Evolutionary conservation across 768 basidiomycete genomes (phyloP), one percentile per base, ranked within the genome.

Genomic region (Leucocoprinus sp.): DNA sequence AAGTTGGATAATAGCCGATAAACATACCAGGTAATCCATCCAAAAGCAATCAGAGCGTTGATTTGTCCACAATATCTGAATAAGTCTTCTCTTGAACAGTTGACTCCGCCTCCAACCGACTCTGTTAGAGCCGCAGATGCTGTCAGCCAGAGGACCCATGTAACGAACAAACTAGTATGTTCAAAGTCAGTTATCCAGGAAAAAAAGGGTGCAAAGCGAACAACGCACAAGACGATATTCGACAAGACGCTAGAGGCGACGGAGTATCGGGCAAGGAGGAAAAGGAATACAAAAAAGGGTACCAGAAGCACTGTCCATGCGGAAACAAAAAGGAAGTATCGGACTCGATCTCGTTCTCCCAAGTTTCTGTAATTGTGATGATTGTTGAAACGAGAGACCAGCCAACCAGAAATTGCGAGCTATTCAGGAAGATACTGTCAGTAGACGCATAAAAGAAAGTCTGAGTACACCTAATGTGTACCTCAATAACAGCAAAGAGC

Each of bases 71-170:
- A 91, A 50, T 88, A 87, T 9, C 68, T 63, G 50, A 77, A 75
- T 9, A 58, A 52, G 11, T 59, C 60, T 52, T 76, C 64, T 12
- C 65, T 72, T 14, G 49, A 56, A 78, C 86, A 90, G 56, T 85
- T 78, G 46, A 84, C 58, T 8, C 80, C 76, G 11, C 87, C 87
- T 9, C 80, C 79, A 24, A 87, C 66, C 18, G 72, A 61, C 15
- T 74, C 63, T 1, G 86, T 88, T 37, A 89, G 71, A 2, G 81
- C 71, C 1, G 84, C 80, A 1, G 84, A 84, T 2, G 72, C 84
- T 0, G 85, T 78, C 2, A 76, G 69, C 87, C 87, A 91, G 50
- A 87, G 69, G 29, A 89, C 68, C 84, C 85, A 89, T 1, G 84
- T 85, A n/a, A 89, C 11, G 37, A 68, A 45, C 38, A 88, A 60